Percentiles rank a stretch among this genome's conserved stretches.
Conservation (phyloP, 768 basidiomycete species). For the Psilocybe sp. region DNA sequence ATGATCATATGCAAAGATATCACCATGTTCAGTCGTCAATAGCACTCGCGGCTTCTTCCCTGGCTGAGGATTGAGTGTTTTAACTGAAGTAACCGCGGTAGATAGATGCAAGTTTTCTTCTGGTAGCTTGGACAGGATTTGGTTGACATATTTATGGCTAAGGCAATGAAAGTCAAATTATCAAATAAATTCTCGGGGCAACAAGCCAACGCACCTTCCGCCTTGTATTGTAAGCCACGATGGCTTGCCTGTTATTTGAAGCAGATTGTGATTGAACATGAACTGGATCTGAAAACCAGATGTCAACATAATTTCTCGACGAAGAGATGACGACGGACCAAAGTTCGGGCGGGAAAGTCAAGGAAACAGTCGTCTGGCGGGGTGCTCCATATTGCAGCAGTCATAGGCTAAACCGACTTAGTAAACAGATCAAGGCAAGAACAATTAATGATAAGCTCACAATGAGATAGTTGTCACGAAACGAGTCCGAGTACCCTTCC, state of each 20-base stretch:
- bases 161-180: neutral
- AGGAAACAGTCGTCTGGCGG: constrained; percentile 66
- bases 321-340: constrained; percentile 34
- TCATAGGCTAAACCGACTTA: constrained; percentile 59
- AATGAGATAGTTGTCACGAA: constrained; percentile 73
- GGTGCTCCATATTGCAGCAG: constrained; percentile 78
- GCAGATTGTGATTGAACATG: constrained; percentile 71
- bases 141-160: constrained; percentile 66
- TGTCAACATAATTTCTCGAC: neutral
- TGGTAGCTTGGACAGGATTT: constrained; percentile 56
- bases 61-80: constrained; percentile 20
- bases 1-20: constrained; percentile 54
- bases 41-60: constrained; percentile 27
- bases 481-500: constrained; percentile 64
- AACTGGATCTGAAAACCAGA: constrained; percentile 51
- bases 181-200: neutral
- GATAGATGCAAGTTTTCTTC: constrained; percentile 53
- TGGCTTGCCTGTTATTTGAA: constrained; percentile 69
- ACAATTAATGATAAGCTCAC: constrained; percentile 33
- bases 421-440: constrained; percentile 1
- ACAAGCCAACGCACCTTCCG: constrained; percentile 50
- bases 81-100: constrained; percentile 49
- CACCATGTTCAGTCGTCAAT: constrained; percentile 46
- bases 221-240: constrained; percentile 72
- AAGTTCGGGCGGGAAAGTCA: constrained; percentile 68